Evolutionary conservation across 371 early-diverging fungal species (phyloP), one percentile per base, ranked within the genome.

Genomic region (Haplosporangium sp.): DNA sequence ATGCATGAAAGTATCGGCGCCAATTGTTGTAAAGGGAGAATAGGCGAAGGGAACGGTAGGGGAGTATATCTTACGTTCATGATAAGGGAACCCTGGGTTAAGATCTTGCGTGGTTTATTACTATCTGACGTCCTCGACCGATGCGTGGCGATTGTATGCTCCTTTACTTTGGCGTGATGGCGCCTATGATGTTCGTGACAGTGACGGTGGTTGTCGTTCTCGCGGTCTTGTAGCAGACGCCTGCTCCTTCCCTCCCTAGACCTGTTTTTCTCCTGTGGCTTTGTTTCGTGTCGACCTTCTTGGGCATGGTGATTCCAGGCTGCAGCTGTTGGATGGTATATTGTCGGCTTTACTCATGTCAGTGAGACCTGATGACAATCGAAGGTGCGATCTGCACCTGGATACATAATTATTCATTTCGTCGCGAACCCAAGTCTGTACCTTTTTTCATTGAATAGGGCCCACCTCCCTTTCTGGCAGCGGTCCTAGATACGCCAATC

Each of bases 41-140:
- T 5, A 14, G 11, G 16, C 29, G 29, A 29, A 29, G 29, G 29
- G 29, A 4, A 29, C 10, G 16, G n/a, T 48, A 45, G 8, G 23
- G n/a, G 18, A 50, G 18, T 13, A 21, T 14, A 14, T 9, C 69
- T 72, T 79, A 79, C 79, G 51, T 68, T 72, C 62, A 79, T 67
- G 62, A 68, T 51, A 13, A 79, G 47, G 10, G 73, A 72, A 57
- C 64, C 59, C 41, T 63, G 73, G 12, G 68, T 61, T 51, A 72
- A 47, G 64, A 79, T 65, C 73, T 72, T 67, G 64, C 72, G 77
- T 18, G 67, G 61, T 67, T 77, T 77, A 69, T 75, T 75, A 54
- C 66, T 66, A 69, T 62, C 57, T 59, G 61, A 54, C 46, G 42
- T 59, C 47, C 47, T 18, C 7, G 43, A 2, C 42, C 54, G 59